Base-by-base conservation (phyloP, 2,329 filamentous ascomycete species). In the Drechslerella coelobrocha region DNA sequence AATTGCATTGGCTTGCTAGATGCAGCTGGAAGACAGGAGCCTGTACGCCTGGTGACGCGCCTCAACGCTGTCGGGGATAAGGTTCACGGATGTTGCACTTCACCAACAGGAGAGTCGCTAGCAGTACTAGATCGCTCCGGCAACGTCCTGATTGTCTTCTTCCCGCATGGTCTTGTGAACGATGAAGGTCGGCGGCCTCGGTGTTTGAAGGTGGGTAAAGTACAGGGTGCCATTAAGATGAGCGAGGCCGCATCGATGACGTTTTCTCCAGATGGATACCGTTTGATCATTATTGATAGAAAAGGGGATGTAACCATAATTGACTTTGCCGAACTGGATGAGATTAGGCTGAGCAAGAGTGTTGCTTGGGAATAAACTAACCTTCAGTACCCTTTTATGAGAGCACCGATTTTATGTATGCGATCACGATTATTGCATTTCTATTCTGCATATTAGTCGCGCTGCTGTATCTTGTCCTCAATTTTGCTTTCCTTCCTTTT, bases 141-240 rank as follows among this genome's bases (percentile, higher is more conserved):
- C 17, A 72, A 72, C 29, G 68, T 72, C 9, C 52, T 72, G 41
- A 21, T 72, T 52, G 26, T 72, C 23, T 65, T 56, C 39, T 72
- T 72, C 61, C 68, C 68, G 1, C 55, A 66, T 14, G 68, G 68
- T 1, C 24, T 72, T 29, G 48, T 72, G 24, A 72, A 72, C 12
- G 68, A 72, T 14, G 68, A 72, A 47, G 68, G 68, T 9, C 54
- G 68, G 41, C 62, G 68, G 37, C 68, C 68, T 24, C 56, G 68
- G 27, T 61, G 55, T 31, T 43, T 72, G 14, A 72, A 72, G 26
- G 68, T 72, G 10, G 68, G 54, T 23, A 72, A 66, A 55, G 68
- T 72, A 10, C 68, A 72, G n/a, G 61, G 68, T 3, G 68, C 68
- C 7, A 72, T 66, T 24, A 72, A 72, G 31, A 72, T 72, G 68